Base-by-base conservation (phyloP, 2,329 filamentous ascomycete genomes). In the Cryoendolithus antarcticus region DNA sequence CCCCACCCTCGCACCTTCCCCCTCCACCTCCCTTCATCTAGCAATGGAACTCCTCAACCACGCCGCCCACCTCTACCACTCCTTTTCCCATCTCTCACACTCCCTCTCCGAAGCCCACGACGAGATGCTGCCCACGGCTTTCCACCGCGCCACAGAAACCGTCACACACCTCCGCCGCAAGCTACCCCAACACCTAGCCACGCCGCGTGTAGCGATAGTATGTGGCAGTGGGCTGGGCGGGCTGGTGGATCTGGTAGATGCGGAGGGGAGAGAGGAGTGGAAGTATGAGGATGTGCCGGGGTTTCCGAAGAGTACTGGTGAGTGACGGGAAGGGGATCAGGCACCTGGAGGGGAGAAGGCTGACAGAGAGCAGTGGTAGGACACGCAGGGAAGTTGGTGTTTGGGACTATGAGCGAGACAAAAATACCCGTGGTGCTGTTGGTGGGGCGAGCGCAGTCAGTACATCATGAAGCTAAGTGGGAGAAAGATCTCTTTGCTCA, bases 191-290 rank as follows among this genome's bases (percentile, higher is more conserved):
- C 54, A 76, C n/a, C 63, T 70, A 39, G 57, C 60, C 2, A 44
- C 43, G 33, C 76, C 76, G 8, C 64, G 66, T 41, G 67, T 80
- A 44, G 77, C 74, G 30, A 75, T 81, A 40, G 70, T 80, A 15
- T 81, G 76, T 53, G 76, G 76, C 27, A 78, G 74, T 36, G 76
- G 77, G 3, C 59, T 81, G 6, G 75, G 75, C 31, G 75, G 74
- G 2, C 66, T 81, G 29, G 73, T 69, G 42, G 63, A 72, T 41
- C 72, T 70, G 3, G 66, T 79, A 34, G 62, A 74, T 37, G 50
- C 62, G 12, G 61, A 65, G 21, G 63, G 64, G 6, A 65, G 65
- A 40, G 61, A 69, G 40, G 71, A 74, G 51, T 69, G 72, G 50
- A 64, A 70, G 10, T 80, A 80, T 53, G 62, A 62, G 30, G 64